Percentiles rank a stretch among this genome's conserved stretches.
Evolutionary conservation across 2,329 filamentous ascomycete genomes (phyloP).

Genomic region (Fusarium coicis): DNA sequence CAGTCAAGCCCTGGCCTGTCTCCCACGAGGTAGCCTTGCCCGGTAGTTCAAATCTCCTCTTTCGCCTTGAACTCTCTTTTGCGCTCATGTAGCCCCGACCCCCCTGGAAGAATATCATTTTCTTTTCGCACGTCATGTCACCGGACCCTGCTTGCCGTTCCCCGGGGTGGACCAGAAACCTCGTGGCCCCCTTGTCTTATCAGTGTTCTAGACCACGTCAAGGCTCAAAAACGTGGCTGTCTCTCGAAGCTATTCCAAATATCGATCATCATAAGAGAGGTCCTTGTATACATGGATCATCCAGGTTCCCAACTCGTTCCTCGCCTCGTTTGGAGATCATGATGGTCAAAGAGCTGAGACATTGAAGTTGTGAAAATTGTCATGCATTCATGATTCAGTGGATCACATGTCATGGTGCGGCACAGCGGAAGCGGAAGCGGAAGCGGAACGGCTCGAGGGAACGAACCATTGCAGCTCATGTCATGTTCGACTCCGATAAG

Average conservation of each 20-base stretch:
- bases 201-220: slow-evolving; percentile 19
- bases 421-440: slow-evolving; percentile 18
- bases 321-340: neutral
- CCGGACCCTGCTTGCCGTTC: neutral
- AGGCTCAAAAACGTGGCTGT: neutral
- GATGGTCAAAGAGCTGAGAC: neutral
- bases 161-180: slow-evolving; percentile 23
- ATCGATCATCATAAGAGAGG: neutral
- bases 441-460: slow-evolving; percentile 29
- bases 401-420: slow-evolving; percentile 11
- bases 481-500: neutral
- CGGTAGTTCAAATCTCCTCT: neutral
- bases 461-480: neutral
- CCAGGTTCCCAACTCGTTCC: neutral
- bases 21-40: slow-evolving; percentile 4
- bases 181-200: slow-evolving; percentile 31
- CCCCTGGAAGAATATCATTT: neutral
- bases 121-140: neutral
- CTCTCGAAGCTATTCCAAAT: neutral
- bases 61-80: neutral
- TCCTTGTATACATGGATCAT: neutral
- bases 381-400: neutral
- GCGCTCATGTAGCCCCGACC: neutral
- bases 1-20: neutral
- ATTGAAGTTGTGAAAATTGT: neutral